phyloP scores from a whole-genome alignment of 1,284 basidiomycete species.

The Ustilago xerochloae region DNA sequence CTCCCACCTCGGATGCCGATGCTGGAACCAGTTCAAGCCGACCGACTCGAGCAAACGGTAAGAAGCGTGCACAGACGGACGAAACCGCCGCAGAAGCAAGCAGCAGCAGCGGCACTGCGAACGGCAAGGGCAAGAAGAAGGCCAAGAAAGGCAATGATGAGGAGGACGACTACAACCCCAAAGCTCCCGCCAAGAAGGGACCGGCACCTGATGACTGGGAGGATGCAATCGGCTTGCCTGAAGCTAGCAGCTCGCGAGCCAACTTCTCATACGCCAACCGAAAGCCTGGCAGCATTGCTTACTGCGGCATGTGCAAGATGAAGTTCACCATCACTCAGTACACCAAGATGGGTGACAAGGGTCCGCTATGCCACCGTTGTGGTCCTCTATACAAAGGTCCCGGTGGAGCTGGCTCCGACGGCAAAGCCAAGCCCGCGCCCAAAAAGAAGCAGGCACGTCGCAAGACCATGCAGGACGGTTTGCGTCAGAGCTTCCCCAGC shows the following conservation, averaged over 20 bases:
- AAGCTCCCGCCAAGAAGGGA: slow-evolving; percentile 70
- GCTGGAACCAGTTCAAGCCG: slow-evolving; percentile 63
- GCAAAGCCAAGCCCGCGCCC: slow-evolving; percentile 30
- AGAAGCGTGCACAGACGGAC: slow-evolving; percentile 25
- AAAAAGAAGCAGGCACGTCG: slow-evolving; percentile 41
- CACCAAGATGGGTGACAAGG: slow-evolving; percentile 67
- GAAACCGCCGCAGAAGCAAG: slow-evolving; percentile 63
- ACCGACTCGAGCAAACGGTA: slow-evolving; percentile 60
- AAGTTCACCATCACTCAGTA: slow-evolving; percentile 84
- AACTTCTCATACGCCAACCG: slow-evolving; percentile 44
- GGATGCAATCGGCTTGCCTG: slow-evolving; percentile 52
- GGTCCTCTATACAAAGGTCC: slow-evolving; percentile 40
- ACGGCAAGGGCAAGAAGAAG: slow-evolving; percentile 70
- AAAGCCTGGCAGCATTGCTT: slow-evolving; percentile 80
- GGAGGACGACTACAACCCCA: slow-evolving; percentile 70
- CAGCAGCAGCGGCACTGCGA: slow-evolving; percentile 68
- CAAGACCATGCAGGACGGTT: slow-evolving; percentile 30
- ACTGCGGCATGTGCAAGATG: slow-evolving; percentile 83
- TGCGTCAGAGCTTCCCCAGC: slow-evolving; percentile 72
- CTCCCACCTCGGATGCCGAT: slow-evolving; percentile 34
- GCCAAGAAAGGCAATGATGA: slow-evolving; percentile 36
- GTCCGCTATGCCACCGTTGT: slow-evolving; percentile 53
- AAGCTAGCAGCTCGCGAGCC: slow-evolving; percentile 72
- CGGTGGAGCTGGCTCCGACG: slow-evolving; percentile 21
- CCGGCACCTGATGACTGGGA: slow-evolving; percentile 74